A percentile compares a stretch with the other conserved stretches of the same genome.
Evolutionary conservation across 768 basidiomycete genomes (phyloP).

Genomic region (Peribolospora kevripleyi): DNA sequence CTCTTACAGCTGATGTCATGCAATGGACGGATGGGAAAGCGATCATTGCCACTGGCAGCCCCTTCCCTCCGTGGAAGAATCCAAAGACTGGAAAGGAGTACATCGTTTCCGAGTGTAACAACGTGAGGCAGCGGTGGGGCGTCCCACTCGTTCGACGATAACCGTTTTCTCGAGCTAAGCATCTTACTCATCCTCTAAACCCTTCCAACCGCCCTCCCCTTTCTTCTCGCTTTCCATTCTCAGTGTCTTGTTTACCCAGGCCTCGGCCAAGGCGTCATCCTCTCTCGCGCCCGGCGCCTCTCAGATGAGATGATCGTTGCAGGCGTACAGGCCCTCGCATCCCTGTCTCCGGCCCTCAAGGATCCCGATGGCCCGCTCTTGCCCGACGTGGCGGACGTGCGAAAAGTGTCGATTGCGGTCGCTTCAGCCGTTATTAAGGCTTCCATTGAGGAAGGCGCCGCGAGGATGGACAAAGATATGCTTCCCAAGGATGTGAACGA

Average conservation of each 20-base stretch:
- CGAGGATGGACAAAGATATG: slow-evolving; percentile 23
- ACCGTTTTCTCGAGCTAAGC: not conserved
- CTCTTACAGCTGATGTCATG: slow-evolving; percentile 28
- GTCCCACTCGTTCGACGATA: not conserved
- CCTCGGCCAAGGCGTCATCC: slow-evolving; percentile 54
- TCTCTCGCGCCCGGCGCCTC: slow-evolving; percentile 36
- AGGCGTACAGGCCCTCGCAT: slow-evolving; percentile 46
- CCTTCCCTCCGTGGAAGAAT: slow-evolving; percentile 49
- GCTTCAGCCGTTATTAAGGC: slow-evolving; percentile 56
- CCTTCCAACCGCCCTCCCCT: slow-evolving; percentile 24
- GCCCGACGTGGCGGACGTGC: slow-evolving; percentile 52
- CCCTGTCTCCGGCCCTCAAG: slow-evolving; percentile 45
- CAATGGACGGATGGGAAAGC: slow-evolving; percentile 61
- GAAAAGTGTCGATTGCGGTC: slow-evolving; percentile 51
- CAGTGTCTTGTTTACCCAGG: slow-evolving; percentile 49
- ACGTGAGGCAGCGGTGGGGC: too few species aligned
- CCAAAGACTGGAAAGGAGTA: slow-evolving; percentile 37
- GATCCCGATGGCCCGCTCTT: slow-evolving; percentile 46
- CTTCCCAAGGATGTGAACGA: slow-evolving; percentile 12
- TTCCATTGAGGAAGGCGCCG: slow-evolving; percentile 46
- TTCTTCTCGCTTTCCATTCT: not conserved
- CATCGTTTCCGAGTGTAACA: slow-evolving; percentile 14
- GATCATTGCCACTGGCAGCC: slow-evolving; percentile 59
- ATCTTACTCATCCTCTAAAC: not conserved
- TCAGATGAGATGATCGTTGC: slow-evolving; percentile 76